Conservation (phyloP, 2,329 filamentous ascomycete genomes). For the Hypomyces rosellus region DNA sequence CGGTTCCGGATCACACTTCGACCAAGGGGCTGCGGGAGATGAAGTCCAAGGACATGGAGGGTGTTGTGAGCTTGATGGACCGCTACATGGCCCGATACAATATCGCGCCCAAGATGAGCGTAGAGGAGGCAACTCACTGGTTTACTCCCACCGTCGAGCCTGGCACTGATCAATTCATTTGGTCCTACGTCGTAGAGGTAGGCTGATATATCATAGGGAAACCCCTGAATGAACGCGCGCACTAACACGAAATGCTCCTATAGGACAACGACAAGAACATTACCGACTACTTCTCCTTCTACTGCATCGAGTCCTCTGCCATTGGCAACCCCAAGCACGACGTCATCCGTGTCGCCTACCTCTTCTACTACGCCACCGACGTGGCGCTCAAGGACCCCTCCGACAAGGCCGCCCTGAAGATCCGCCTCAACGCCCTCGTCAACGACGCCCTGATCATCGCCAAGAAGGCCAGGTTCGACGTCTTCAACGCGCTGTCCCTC, state of each 20-base stretch:
- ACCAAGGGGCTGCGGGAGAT: constrained; percentile 75
- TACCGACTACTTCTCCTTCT: constrained; percentile 97
- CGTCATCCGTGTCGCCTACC: constrained; percentile 81
- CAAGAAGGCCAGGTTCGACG: constrained; percentile 80
- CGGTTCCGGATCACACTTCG: constrained; percentile 66
- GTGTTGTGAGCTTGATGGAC: constrained; percentile 66
- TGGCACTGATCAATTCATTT: constrained; percentile 73
- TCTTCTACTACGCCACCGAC: constrained; percentile 95
- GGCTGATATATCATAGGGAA: constrained; percentile 11
- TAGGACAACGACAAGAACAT: constrained; percentile 59
- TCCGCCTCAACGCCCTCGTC: constrained; percentile 73
- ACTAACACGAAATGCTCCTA: not conserved
- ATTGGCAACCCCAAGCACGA: constrained; percentile 75
- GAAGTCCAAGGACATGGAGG: constrained; percentile 69
- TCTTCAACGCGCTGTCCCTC: constrained; percentile 91
- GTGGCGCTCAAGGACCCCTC: constrained; percentile 57
- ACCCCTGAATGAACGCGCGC: too few relatives aligned
- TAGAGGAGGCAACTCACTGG: constrained; percentile 84
- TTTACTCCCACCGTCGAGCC: constrained; percentile 60
- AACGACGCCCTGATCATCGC: constrained; percentile 83
- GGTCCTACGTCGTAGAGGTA: constrained; percentile 86
- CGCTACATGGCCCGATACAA: constrained; percentile 76
- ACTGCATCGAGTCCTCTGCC: constrained; percentile 86
- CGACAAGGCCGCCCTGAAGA: constrained; percentile 58
- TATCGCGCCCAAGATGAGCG: constrained; percentile 73